Evolutionary conservation across 345 rosid genomes (phyloP), one percentile per base, ranked within the genome.

Genomic region (Cardamine occulta): DNA sequence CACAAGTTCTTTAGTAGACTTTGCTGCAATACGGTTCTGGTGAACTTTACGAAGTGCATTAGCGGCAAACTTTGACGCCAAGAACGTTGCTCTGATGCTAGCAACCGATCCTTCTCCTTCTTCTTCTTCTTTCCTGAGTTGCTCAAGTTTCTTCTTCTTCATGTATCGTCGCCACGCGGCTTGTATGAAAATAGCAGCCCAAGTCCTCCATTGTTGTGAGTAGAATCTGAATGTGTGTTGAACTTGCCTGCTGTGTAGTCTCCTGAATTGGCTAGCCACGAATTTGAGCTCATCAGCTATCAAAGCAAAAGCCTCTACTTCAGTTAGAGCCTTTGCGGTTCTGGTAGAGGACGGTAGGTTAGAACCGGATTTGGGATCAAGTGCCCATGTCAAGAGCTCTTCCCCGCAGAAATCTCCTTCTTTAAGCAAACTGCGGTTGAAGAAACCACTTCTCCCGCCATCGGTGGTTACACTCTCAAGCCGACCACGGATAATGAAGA

Each of bases 121-220:
- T 32, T 87, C 91, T 53, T 90, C 93, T 69, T 91, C 95, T 82
- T 88, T 88, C 73, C 79, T 78, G 1, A 83, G 85, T 61, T 85
- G 89, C 80, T 95, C 99, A 84, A 88, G 77, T 32, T 10, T 85
- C 88, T 90, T 92, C 81, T 92, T 90, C 84, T 86, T 95, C 49
- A 86, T 80, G 58, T 88, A 86, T 5, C 98, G 84, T 19, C 97
- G 85, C 98, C 98, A 94, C 1, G 98, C 97, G 0, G 98, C 98
- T 80, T 91, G 98, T 70, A 94, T 90, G 51, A 91, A 94, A 66
- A 93, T 90, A 23, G 98, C 98, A 0, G 98, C 98, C 98, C 98
- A 91, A n/a, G 98, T 94, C 83, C 90, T 88, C 98, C 98, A 94
- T 47, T 94, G 98, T 80, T 91, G 96, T 1, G 98, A 91, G 81